Evolutionary conservation across 73 alveolate genomes (phyloP).

Genomic region (Paramecium caudatum): DNA sequence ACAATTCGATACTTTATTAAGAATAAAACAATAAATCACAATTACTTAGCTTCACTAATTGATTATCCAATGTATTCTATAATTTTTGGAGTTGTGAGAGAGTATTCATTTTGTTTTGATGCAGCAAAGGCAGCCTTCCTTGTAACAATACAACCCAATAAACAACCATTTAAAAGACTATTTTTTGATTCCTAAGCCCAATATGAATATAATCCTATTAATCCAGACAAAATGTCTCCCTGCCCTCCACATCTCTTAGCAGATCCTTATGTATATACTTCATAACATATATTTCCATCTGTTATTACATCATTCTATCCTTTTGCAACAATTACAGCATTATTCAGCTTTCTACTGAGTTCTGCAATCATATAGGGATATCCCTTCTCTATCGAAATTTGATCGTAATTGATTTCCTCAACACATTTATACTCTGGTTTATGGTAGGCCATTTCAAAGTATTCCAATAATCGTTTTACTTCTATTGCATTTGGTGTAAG

Average conservation of each 20-base stretch:
- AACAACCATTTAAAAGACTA: conserved; percentile 62
- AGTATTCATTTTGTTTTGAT: conserved; percentile 79
- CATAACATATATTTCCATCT: conserved; percentile 88
- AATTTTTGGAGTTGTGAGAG: conserved; percentile 95
- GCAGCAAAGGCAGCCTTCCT: conserved; percentile 84
- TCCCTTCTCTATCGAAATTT: conserved; percentile 4
- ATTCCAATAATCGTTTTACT: conserved; percentile 85
- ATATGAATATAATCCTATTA: conserved; percentile 84
- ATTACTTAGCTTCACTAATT: too few relatives aligned
- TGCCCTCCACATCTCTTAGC: conserved; percentile 98
- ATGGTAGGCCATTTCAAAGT: conserved; percentile 78
- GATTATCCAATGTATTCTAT: conserved; percentile 77
- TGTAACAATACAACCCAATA: conserved; percentile 76
- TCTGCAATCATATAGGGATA: conserved; percentile 77
- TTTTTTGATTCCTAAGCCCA: conserved; percentile 49
- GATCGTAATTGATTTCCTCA: conserved; percentile 54
- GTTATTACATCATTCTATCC: conserved; percentile 95
- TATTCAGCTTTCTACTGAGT: conserved; percentile 78
- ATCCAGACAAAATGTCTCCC: conserved; percentile 97
- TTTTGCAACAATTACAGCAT: conserved; percentile 85
- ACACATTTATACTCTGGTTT: conserved; percentile 78
- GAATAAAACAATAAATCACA: too few relatives aligned
- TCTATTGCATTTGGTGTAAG: conserved; percentile 96
- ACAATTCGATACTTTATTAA: too few relatives aligned
- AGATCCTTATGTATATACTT: conserved; percentile 83